A percentile compares a stretch with the other conserved stretches of the same genome.
phyloP scores from a whole-genome alignment of 208 protist species.

The Leishmania lainsoni region DNA sequence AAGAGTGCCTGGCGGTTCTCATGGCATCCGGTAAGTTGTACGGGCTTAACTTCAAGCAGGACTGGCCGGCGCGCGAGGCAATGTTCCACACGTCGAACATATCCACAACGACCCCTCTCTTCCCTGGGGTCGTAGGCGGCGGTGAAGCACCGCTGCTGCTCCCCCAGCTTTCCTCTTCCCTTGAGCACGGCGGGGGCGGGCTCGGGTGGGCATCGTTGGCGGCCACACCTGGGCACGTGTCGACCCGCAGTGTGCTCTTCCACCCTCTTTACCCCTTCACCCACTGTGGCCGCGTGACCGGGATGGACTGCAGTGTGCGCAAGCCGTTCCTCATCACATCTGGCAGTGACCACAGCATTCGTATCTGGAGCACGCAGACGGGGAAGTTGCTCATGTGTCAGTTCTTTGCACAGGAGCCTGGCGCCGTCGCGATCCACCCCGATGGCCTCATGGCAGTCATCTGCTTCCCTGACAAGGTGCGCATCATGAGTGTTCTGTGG shows the following conservation, averaged over 20 bases:
- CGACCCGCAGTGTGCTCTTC: conserved; percentile 43
- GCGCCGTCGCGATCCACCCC: conserved; percentile 94
- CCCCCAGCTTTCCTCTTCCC: background rate
- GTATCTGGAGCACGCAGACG: conserved; percentile 96
- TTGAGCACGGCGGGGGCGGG: background rate
- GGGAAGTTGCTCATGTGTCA: conserved; percentile 87
- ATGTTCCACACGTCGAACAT: conserved; percentile 13
- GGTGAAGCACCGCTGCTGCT: background rate
- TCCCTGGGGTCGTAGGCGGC: background rate
- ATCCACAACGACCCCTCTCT: background rate
- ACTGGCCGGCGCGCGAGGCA: conserved; percentile 41
- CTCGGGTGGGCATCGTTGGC: conserved; percentile 14
- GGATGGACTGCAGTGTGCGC: conserved; percentile 92
- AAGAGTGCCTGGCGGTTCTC: conserved; percentile 67
- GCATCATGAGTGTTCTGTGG: conserved; percentile 94
- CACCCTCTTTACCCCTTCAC: conserved; percentile 81
- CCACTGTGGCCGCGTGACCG: conserved; percentile 86
- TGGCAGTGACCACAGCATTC: conserved; percentile 90
- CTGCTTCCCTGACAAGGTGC: conserved; percentile 94
- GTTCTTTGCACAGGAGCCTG: conserved; percentile 84
- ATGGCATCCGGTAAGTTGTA: conserved; percentile 70
- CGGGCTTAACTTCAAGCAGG: conserved; percentile 51
- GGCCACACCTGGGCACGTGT: background rate
- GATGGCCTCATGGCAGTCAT: conserved; percentile 94
- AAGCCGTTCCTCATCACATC: conserved; percentile 95